Evolutionary conservation across 495 filamentous ascomycete genomes (phyloP).

Genomic region (Aspergillus diversus): DNA sequence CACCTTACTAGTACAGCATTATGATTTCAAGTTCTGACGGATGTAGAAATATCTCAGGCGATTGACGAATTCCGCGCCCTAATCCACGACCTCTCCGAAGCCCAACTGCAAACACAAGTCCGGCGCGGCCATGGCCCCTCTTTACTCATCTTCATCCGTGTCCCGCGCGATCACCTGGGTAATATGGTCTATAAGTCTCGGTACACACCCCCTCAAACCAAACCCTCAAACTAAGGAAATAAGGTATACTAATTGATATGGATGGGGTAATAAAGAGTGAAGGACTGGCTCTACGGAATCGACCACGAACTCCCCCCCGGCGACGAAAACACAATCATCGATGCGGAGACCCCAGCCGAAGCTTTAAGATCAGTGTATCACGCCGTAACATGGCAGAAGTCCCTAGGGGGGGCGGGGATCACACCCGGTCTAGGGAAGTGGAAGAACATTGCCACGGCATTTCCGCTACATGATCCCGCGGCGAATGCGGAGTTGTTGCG

Average conservation of each 20-base stretch:
- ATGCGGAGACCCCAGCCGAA: conserved; percentile 81
- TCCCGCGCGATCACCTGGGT: conserved; percentile 50
- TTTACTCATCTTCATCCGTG: conserved; percentile 78
- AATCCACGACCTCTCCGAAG: conserved; percentile 68
- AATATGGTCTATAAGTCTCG: conserved; percentile 66
- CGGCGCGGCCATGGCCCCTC: conserved; percentile 76
- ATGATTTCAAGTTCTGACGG: too few relatives aligned
- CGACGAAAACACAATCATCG: conserved; percentile 46
- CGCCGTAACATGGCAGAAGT: conserved; percentile 77
- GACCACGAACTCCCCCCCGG: conserved; percentile 69
- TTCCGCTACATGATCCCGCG: conserved; percentile 82
- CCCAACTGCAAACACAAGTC: conserved; percentile 83
- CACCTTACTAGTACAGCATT: too few relatives aligned
- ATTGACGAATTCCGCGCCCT: conserved; percentile 74
- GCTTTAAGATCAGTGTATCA: conserved; percentile 87
- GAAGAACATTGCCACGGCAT: conserved; percentile 82
- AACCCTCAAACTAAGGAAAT: neutral
- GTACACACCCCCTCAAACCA: conserved; percentile 36
- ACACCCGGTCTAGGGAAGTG: conserved; percentile 78
- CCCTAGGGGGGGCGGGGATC: conserved; percentile 88
- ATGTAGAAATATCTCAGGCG: conserved; percentile 66
- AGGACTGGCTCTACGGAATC: conserved; percentile 93
- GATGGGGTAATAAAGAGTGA: conserved; percentile 59
- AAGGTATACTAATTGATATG: conserved; percentile 3
- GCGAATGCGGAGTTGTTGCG: conserved; percentile 89